phyloP scores from a whole-genome alignment of 495 filamentous ascomycete species.

The Trichoderma orchidacearum region DNA sequence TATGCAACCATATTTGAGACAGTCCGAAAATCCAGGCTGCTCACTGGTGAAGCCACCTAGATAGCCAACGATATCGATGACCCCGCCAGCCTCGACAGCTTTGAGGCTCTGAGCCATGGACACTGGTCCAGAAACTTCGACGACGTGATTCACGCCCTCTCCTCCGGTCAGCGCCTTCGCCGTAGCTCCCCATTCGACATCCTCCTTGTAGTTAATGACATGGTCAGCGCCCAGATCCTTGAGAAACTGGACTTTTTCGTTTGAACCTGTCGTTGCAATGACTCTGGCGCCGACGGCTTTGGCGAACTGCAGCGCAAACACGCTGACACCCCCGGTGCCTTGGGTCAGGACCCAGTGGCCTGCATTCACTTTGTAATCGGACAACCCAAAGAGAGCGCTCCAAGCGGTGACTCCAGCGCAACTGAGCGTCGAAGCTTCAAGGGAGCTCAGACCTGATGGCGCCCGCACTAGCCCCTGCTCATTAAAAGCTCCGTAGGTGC shows the following conservation, averaged over 20 bases:
- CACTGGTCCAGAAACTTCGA: slow-evolving; percentile 41
- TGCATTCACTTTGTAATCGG: slow-evolving; percentile 4
- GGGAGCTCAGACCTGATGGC: slow-evolving; percentile 10
- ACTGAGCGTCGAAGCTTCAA: slow-evolving; percentile 11
- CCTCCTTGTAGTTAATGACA: slow-evolving; percentile 45
- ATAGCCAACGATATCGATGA: slow-evolving; percentile 43
- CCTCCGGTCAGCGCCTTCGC: slow-evolving; percentile 41
- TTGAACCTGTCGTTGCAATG: slow-evolving; percentile 25
- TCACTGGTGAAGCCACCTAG: slow-evolving; percentile 26
- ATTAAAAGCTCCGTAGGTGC: slow-evolving; percentile 11
- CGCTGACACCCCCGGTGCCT: slow-evolving; percentile 20
- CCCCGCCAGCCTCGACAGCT: slow-evolving; percentile 38
- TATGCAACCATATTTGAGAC: slow-evolving; percentile 31
- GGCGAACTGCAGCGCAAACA: slow-evolving; percentile 22
- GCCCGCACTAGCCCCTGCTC: slow-evolving; percentile 11
- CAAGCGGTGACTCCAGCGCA: slow-evolving; percentile 20
- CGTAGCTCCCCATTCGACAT: slow-evolving; percentile 45
- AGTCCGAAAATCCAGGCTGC: slow-evolving; percentile 32
- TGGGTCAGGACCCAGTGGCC: slow-evolving; percentile 18
- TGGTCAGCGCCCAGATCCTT: slow-evolving; percentile 35
- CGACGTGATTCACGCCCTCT: slow-evolving; percentile 42
- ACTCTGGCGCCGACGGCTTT: slow-evolving; percentile 21
- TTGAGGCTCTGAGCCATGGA: slow-evolving; percentile 42
- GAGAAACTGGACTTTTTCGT: slow-evolving; percentile 18
- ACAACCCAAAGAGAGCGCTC: slow-evolving; percentile 21